phyloP scores from a whole-genome alignment of 805 yeast species.

The Kodamaea jinghongensis region DNA sequence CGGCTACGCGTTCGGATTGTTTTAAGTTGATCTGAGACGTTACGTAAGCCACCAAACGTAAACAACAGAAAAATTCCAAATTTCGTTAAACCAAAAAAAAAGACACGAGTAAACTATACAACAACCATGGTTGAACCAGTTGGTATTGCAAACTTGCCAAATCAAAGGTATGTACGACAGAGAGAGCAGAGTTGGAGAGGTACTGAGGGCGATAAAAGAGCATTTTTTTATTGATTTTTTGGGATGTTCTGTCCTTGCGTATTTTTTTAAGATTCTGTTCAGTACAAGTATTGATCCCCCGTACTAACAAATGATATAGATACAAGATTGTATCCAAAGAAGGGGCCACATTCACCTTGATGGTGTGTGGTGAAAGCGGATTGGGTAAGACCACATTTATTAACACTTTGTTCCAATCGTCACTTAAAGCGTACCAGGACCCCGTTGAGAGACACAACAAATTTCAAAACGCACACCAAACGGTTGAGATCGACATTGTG shows the following conservation, averaged over 20 bases:
- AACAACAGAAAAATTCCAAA: conserved; percentile 3
- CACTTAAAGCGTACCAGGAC: conserved; percentile 58
- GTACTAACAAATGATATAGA: conserved; percentile 28
- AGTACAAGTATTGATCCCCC: too few relatives aligned
- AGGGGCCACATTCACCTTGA: conserved; percentile 75
- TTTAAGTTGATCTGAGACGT: conserved; percentile 3
- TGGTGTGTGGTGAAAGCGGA: conserved; percentile 92
- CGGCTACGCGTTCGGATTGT: too few relatives aligned
- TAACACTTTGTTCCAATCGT: conserved; percentile 78
- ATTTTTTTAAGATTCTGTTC: too few relatives aligned
- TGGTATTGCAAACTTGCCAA: conserved; percentile 71
- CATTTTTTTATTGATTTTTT: not conserved
- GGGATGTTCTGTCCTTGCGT: conserved; percentile 4
- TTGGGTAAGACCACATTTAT: conserved; percentile 90
- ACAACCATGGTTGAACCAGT: conserved; percentile 51
- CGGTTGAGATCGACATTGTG: conserved; percentile 74
- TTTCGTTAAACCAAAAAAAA: conserved; percentile 10
- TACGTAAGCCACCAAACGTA: conserved; percentile 8
- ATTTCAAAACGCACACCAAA: conserved; percentile 53
- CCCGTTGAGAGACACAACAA: conserved; percentile 55
- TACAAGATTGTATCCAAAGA: conserved; percentile 72
- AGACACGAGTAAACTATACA: conserved; percentile 9
- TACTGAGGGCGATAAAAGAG: not conserved
- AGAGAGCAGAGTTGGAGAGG: not conserved
- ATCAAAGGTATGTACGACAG: conserved; percentile 55